Evolutionary conservation across 495 filamentous ascomycete species (phyloP), one percentile per base, ranked within the genome.

Genomic region (Letharia lupina): DNA sequence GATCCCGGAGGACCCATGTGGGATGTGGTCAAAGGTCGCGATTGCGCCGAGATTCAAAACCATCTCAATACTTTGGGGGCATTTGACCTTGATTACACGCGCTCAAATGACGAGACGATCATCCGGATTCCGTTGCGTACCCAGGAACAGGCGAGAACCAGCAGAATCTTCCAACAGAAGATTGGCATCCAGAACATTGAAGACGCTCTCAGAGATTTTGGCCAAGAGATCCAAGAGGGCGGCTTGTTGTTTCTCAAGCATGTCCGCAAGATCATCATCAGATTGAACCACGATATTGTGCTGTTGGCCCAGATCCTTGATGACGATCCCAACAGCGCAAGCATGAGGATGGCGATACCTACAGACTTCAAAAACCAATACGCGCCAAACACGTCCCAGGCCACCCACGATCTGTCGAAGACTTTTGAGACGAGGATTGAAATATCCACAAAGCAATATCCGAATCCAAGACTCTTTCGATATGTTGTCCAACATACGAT

Each of bases 101-200:
- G 68, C 74, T n/a, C 13, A 12, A 63, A 74, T 37, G 76, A 74
- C 33, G 76, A 75, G 15, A 79, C 78, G 12, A 73, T 79, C 9
- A 77, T 80, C 39, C 76, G 78, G n/a, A 72, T 80, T n/a, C 78
- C 78, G 16, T 63, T 80, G 11, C 72, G 78, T 33, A 77, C 73
- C 13, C 18, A 63, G 16, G 67, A 60, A 12, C 76, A 76, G 42
- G 74, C 72, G 0, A n/a, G 6, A 10, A 68, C 68, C 35, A 79
- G 78, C 60, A 68, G 73, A 60, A 76, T 74, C 39, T 69, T 67
- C 40, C 47, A 65, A 16, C 64, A 61, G 1, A 68, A 71, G 63
- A 62, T 70, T 11, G 74, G 70, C 23, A 62, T 67, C 13, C 64
- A 73, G 18, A 67, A 72, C 15, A 75, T 80, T 12, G 59, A 67